A percentile compares a stretch with the other conserved stretches of the same genome.
These are phyloP conservation scores for Phoma sp. DNA, from an alignment of 2,329 filamentous ascomycete genomes.

Conservation along the genomic window DNA sequence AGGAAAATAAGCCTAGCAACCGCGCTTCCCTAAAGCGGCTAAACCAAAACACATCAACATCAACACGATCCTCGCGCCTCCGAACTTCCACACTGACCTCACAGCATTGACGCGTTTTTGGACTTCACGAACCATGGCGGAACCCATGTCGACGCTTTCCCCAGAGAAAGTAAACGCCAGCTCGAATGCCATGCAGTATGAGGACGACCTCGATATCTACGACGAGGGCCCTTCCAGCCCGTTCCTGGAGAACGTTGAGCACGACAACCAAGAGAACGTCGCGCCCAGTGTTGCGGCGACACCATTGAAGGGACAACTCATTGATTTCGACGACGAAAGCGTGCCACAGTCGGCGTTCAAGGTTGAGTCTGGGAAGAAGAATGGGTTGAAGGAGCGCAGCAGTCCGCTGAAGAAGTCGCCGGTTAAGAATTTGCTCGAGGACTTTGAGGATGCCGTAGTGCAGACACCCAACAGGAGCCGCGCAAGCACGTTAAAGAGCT, in stretches of 20 bases:
- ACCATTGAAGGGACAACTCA: conserved; percentile 32
- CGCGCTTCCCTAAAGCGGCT: conserved; percentile 5
- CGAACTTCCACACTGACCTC: conserved; percentile 24
- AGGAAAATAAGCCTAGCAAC: conserved; percentile 11
- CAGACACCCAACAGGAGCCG: conserved; percentile 14
- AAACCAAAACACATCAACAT: conserved; percentile 11
- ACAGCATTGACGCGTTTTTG: conserved; percentile 21
- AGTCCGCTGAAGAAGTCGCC: conserved; percentile 44
- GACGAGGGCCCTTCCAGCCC: conserved; percentile 57
- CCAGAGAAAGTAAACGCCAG: conserved; percentile 41
- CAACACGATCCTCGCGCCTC: conserved; percentile 15
- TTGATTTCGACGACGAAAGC: conserved; percentile 31
- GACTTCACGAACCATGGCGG: conserved; percentile 33
- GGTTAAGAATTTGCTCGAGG: conserved; percentile 36
- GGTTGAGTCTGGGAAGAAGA: conserved; percentile 40
- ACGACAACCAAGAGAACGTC: conserved; percentile 47
- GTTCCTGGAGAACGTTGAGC: conserved; percentile 55
- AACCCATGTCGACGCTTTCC: conserved; percentile 42
- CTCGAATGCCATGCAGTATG: conserved; percentile 26
- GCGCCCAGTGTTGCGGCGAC: conserved; percentile 25
- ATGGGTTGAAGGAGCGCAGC: conserved; percentile 34
- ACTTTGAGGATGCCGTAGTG: conserved; percentile 32
- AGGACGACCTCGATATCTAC: conserved; percentile 48
- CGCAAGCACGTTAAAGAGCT: conserved; percentile 35
- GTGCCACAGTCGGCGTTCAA: conserved; percentile 44